Conservation (phyloP, 2,329 filamentous ascomycete species). For the Hymenotorrendiella dingleyae region DNA sequence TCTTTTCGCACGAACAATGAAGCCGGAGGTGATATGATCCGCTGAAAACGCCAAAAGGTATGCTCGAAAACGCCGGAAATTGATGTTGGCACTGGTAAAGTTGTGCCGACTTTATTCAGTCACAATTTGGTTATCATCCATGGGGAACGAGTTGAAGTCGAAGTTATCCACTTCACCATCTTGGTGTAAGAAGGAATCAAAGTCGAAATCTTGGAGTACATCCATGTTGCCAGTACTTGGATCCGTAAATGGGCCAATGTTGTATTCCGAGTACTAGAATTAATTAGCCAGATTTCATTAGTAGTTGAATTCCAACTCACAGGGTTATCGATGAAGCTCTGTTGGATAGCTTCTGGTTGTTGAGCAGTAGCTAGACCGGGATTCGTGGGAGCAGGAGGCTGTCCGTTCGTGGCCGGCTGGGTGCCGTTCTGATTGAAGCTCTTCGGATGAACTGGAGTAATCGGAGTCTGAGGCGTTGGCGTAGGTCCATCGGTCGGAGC, state of each 20-base stretch:
- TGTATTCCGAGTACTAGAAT: constrained; percentile 25
- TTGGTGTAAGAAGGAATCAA: constrained; percentile 62
- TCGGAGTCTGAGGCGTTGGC: constrained; percentile 57
- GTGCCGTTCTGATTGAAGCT: constrained; percentile 44
- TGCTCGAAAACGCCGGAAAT: constrained; percentile 31
- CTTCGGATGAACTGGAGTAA: constrained; percentile 50
- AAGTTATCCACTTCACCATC: constrained; percentile 44
- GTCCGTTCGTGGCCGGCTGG: constrained; percentile 35
- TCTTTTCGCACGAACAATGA: constrained; percentile 30
- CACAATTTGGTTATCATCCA: constrained; percentile 50
- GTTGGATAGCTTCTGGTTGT: constrained; percentile 35
- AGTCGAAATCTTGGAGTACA: constrained; percentile 61
- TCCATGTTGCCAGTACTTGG: constrained; percentile 44
- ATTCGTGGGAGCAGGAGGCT: constrained; percentile 34
- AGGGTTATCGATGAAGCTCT: neutral
- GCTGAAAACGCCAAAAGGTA: constrained; percentile 29
- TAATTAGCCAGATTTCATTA: constrained; percentile 1
- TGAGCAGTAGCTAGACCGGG: constrained; percentile 38
- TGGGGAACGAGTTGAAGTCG: constrained; percentile 50
- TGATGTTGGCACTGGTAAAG: constrained; percentile 17
- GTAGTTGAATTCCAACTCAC: constrained; percentile 10
- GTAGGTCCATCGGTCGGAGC: constrained; percentile 49
- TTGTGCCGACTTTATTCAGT: constrained; percentile 39
- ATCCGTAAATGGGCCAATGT: constrained; percentile 48
- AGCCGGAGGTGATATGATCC: constrained; percentile 28